Conservation (phyloP, 2,329 filamentous ascomycete species). For the Mollisia scopiformis region DNA sequence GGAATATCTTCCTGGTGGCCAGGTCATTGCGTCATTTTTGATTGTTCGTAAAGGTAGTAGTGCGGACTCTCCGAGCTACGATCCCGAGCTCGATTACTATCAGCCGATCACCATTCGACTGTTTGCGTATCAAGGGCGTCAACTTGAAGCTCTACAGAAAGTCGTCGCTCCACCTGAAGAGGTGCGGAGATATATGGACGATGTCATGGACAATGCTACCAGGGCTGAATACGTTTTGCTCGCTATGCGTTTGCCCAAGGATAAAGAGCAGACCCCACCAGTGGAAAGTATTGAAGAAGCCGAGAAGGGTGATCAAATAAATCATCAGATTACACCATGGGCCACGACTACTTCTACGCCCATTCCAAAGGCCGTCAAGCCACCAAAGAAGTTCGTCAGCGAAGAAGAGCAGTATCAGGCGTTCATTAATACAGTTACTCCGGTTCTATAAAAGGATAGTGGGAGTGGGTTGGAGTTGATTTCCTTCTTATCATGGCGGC, state of each 20-base stretch:
- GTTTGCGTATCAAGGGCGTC: slow-evolving; percentile 54
- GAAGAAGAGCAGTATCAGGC: slow-evolving; percentile 51
- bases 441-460: not conserved
- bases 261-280: slow-evolving; percentile 19
- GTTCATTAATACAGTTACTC: slow-evolving; percentile 41
- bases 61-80: slow-evolving; percentile 63
- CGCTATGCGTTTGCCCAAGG: slow-evolving; percentile 65
- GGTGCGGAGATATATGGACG: slow-evolving; percentile 69
- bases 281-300: slow-evolving; percentile 15
- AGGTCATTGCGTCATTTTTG: slow-evolving; percentile 75
- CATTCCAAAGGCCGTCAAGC: slow-evolving; percentile 18
- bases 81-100: slow-evolving; percentile 71
- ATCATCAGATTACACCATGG: slow-evolving; percentile 28
- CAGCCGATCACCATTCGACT: slow-evolving; percentile 72
- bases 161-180: slow-evolving; percentile 67
- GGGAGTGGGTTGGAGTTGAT: not conserved
- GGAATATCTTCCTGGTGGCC: slow-evolving; percentile 64
- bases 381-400: slow-evolving; percentile 36
- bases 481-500: slow-evolving; percentile 9
- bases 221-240: slow-evolving; percentile 68
- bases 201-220: slow-evolving; percentile 71
- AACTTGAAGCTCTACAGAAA: slow-evolving; percentile 62
- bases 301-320: slow-evolving; percentile 14
- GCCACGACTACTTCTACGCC: slow-evolving; percentile 27
- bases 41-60: slow-evolving; percentile 73